Evolutionary conservation across 2,329 filamentous ascomycete species (phyloP).

Genomic region (Aspergillus novofumigatus): DNA sequence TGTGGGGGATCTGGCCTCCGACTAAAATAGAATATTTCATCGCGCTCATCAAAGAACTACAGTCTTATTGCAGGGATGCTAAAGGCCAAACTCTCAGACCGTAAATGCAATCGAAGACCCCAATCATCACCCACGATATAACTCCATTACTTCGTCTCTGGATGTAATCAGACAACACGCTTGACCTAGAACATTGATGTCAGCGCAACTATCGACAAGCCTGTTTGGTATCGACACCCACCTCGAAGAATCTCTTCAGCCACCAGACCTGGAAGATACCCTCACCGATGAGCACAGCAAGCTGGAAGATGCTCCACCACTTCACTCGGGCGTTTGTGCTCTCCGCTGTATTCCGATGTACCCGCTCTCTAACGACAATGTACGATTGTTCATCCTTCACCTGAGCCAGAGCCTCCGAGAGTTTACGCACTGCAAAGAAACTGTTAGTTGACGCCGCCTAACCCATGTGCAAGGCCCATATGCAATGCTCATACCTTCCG

Average conservation of each 20-base stretch:
- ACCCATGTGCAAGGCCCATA: background rate
- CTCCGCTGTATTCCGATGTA: slow-evolving; percentile 96
- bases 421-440: slow-evolving; percentile 60
- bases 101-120: background rate
- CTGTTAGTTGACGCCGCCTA: slow-evolving; percentile 1
- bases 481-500: slow-evolving; percentile 62
- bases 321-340: slow-evolving; percentile 97
- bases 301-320: slow-evolving; percentile 99
- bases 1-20: background rate
- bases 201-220: background rate
- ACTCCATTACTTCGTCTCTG: slow-evolving; percentile 6
- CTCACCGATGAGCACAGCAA: slow-evolving; percentile 81
- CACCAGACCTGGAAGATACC: slow-evolving; percentile 99
- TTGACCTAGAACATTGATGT: slow-evolving; percentile 35
- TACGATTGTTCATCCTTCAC: slow-evolving; percentile 98
- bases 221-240: slow-evolving; percentile 29
- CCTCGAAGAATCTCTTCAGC: slow-evolving; percentile 97
- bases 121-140: background rate
- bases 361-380: slow-evolving; percentile 91
- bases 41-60: background rate
- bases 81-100: background rate
- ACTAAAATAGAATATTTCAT: background rate
- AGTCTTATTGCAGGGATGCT: background rate
- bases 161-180: slow-evolving; percentile 41
- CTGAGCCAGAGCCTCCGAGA: slow-evolving; percentile 80